Evolutionary conservation across 2,329 filamentous ascomycete species (phyloP), one percentile per base, ranked within the genome.

Genomic region (Nigrospora sphaerica): DNA sequence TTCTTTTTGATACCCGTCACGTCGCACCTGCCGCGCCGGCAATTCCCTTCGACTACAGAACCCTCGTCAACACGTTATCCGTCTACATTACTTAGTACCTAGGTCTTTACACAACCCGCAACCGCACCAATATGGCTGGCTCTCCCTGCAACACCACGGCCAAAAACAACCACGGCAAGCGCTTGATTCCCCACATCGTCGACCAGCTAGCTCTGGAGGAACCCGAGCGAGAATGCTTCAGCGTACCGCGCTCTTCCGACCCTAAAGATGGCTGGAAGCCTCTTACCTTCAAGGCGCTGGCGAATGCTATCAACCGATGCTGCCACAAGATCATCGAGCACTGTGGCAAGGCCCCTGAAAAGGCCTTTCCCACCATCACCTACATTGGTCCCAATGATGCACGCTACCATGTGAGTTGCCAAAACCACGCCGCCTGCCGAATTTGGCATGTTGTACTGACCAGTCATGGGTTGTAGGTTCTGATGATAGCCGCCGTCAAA

Each of bases 321-420:
- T 67, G 68, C 12, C 62, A 60, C 33, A 57, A 54, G 47, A 59
- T 72, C 39, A 47, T 61, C 12, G 49, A 55, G 7, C 57, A 46
- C 4, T 57, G 57, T 13, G 63, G 66, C 34, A 42, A 31, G 9
- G 55, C 62, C 3, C 42, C 52, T 3, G 39, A 45, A 3, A 50
- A 49, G 10, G 47, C 50, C 14, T 63, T 63, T 42, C 66, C 65
- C 2, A 72, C 68, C 0, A 60, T 75, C 28, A 67, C 69, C 4
- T 76, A 73, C 53, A 65, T 74, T 43, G 72, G 71, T 0, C 68
- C 68, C 13, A 63, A 62, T 18, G 61, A 63, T 45, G 53, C 51
- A 10, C 59, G 61, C 10, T 63, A 63, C 39, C 39, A 28, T 28
- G 23, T 28, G 2, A 28, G 23, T 28, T 9, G 7, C 23, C 23